Percentiles rank a stretch among this genome's conserved stretches.
phyloP scores from a whole-genome alignment of 2,329 filamentous ascomycete species.

The Aspergillus puulaauensis region DNA sequence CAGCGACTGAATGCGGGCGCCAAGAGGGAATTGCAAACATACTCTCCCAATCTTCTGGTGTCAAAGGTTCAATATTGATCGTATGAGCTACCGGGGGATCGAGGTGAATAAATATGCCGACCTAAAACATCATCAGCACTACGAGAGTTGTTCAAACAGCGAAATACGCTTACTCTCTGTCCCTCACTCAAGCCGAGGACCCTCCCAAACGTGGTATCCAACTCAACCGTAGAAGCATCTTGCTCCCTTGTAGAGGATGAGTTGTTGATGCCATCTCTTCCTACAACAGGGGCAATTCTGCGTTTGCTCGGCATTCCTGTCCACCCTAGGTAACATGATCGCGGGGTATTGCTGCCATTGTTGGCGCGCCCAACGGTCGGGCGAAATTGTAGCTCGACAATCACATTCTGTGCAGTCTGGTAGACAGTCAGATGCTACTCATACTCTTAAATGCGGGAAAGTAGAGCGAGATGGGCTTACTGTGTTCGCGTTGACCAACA shows the following conservation, averaged over 20 bases:
- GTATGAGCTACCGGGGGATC: constrained; percentile 91
- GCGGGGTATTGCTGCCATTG: constrained; percentile 52
- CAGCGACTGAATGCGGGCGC: constrained; percentile 1
- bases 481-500: constrained; percentile 86
- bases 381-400: constrained; percentile 85
- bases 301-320: constrained; percentile 96
- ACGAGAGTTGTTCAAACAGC: constrained; percentile 24
- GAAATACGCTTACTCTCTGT: constrained; percentile 63
- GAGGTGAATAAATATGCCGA: constrained; percentile 70
- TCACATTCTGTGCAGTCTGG: constrained; percentile 89
- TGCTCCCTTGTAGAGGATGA: constrained; percentile 65
- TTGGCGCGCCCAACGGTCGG: constrained; percentile 53
- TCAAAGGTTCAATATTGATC: constrained; percentile 94
- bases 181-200: constrained; percentile 77
- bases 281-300: constrained; percentile 69
- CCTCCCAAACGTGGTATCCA: constrained; percentile 80
- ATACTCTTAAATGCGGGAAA: neutral
- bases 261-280: constrained; percentile 68
- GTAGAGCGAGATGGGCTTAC: constrained; percentile 51
- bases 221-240: constrained; percentile 75
- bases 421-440: neutral
- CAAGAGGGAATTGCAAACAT: constrained; percentile 23
- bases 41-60: constrained; percentile 94
- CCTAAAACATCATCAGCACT: constrained; percentile 43
- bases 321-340: constrained; percentile 88